Percentiles rank a stretch among this genome's conserved stretches.
These are phyloP conservation scores for Coprinopsis strossmayeri DNA, from an alignment of 768 basidiomycete species.

Conservation along the genomic window DNA sequence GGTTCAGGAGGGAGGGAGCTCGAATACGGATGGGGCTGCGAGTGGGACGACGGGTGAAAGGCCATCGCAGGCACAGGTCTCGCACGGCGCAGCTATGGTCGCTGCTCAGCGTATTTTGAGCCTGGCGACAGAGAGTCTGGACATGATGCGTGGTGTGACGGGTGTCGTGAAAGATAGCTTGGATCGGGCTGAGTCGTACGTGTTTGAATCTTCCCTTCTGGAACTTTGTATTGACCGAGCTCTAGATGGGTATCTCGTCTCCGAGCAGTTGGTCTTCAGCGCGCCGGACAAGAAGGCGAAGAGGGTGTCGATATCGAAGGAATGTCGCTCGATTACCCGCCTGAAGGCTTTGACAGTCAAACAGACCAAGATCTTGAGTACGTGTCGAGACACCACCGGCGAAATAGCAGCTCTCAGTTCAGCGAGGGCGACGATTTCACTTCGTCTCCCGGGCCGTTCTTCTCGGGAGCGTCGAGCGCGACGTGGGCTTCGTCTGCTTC, in stretches of 20 bases:
- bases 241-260: slow-evolving; percentile 79
- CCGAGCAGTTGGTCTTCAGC: slow-evolving; percentile 69
- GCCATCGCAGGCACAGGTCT: no score
- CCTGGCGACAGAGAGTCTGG: slow-evolving; percentile 85
- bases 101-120: slow-evolving; percentile 79
- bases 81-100: slow-evolving; percentile 53
- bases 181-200: slow-evolving; percentile 81
- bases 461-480: slow-evolving; percentile 22
- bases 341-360: background rate
- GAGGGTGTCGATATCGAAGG: slow-evolving; percentile 12
- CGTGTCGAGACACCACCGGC: slow-evolving; percentile 10
- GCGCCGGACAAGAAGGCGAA: slow-evolving; percentile 27
- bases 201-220: slow-evolving; percentile 16
- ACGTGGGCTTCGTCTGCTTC: slow-evolving; percentile 26
- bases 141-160: slow-evolving; percentile 90
- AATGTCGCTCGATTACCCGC: background rate
- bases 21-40: no score
- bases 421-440: slow-evolving; percentile 18
- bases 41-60: no score
- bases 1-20: no score
- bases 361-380: background rate
- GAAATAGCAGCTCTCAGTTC: slow-evolving; percentile 17
- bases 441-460: slow-evolving; percentile 18
- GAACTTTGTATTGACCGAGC: slow-evolving; percentile 2
- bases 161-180: slow-evolving; percentile 81